Evolutionary conservation across 306 rosid genomes (phyloP), one percentile per base, ranked within the genome.

Genomic region (Astragalus membranaceus): DNA sequence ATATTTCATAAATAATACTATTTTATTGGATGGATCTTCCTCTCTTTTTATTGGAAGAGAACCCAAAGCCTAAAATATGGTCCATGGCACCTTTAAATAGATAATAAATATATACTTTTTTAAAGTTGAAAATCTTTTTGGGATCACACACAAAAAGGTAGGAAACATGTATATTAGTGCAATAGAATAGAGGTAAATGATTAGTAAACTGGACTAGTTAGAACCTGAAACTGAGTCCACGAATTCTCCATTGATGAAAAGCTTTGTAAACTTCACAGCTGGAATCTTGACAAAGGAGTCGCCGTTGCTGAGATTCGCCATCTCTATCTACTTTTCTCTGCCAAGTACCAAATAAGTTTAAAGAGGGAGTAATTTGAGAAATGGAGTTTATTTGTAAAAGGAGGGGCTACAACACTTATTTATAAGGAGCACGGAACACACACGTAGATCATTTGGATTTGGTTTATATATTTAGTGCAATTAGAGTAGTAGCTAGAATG

Each of bases 201-300:
- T 10, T 10, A 48, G 5, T 53, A 62, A 75, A 39, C 7, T 4
- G 2, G n/a, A 39, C 7, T 26, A 69, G 37, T 16, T 9, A 26
- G 44, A 69, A 92, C 98, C 98, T 88, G 96, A 88, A 87, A 88
- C 5, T 14, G 99, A 84, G 67, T 87, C 92, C 61, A 88, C 76
- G 47, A 87, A 94, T 46, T 88, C 79, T 53, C 97, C 99, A 82
- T 94, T 88, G 84, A 94, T 86, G 95, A 91, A 91, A 39, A 91
- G 91, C 82, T 94, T 86, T 1, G 92, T 87, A 76, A 87, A 94
- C 75, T 84, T 94, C 14, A 91, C 72, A 8, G 82, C 49, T n/a
- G 97, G 92, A 48, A 72, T 76, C 55, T 85, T 78, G 77, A 62
- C 44, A 13, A 63, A 74, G 13, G 77, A 67, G n/a, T 71, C 62